Evolutionary conservation across 306 rosid species (phyloP), one percentile per base, ranked within the genome.

Genomic region (Cicer cuneatum): DNA sequence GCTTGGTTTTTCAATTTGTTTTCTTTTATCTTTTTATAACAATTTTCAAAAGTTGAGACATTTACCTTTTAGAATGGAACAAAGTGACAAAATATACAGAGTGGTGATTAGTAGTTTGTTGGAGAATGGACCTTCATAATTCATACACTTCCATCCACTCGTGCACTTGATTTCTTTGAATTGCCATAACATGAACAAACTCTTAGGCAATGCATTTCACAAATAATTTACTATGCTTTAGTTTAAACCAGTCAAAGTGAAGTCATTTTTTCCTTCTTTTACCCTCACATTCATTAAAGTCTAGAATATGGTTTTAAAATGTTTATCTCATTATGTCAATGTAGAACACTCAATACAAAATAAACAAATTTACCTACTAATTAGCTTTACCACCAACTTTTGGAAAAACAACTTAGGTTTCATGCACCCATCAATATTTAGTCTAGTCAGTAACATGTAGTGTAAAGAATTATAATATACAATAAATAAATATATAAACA

Each of bases 61-160:
- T 59, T 81, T 61, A 71, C 74, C 79, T 39, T 65, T 78, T 66
- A 59, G 86, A 59, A 75, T 68, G 79, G 75, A 85, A 62, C 70
- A 76, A 83, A 78, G 87, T 75, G 83, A 81, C 70, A 61, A 71
- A 76, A 71, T 71, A 65, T 74, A 77, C 67, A 52, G 56, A 65
- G 73, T 42, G 75, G 76, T 77, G 85, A 82, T 66, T 72, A 42
- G 15, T 11, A 71, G 65, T 59, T 75, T 80, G 52, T 52, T 80
- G 73, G 73, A 61, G 19, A 53, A 71, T 63, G 70, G 43, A 72
- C 21, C 73, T 66, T 66, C 56, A 75, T 74, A 69, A 80, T 80
- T 57, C 73, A 77, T 16, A 51, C 48, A 73, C 58, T 51, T 74
- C 57, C 71, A 73, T 58, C 75, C 83, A 84, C 78, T 80, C 83